Evolutionary conservation across 495 filamentous ascomycete genomes (phyloP), one percentile per base, ranked within the genome.

Genomic region (Aspergillus heteromorphus): DNA sequence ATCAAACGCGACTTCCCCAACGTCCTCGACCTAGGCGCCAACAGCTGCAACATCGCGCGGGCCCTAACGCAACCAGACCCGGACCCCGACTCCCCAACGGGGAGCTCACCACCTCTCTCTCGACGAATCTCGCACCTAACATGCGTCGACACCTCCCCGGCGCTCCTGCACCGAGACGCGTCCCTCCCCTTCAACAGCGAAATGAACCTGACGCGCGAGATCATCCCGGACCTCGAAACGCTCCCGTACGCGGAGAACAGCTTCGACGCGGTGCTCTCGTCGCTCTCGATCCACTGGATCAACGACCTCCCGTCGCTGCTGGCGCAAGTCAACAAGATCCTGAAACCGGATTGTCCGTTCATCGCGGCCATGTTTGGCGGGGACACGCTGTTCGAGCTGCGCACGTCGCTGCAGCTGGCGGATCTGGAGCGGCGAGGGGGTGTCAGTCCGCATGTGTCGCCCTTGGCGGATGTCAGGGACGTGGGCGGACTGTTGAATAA

Each of bases 331-430:
- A 90, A 93, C 72, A 76, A 74, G 40, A 77, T 92, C 31, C 81
- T 99, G 14, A 92, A 92, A 70, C 91, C 93, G 0, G 95, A 99
- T 65, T 78, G 81, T 40, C 92, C 95, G 13, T 95, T 99, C 66
- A 83, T 99, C 31, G 93, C 86, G 11, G 93, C 91, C 48, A 97
- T 99, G 91, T 83, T 95, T 41, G 95, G 95, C 50, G 95, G 95
- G 0, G 95, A 99, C 64, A 88, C 89, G 11, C 77, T 99, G 17
- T 97, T 85, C 70, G 95, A 99, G 76, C 82, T 99, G 48, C 88
- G 95, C 16, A 95, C 92, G 4, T 92, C 89, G 38, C 77, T 99
- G 45, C 95, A 97, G 74, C 81, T 99, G 0, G 92, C 95, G 4
- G 92, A 97, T 67, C 78, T 87, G 57, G 92, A 97, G 62, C 77